Evolutionary conservation across 495 filamentous ascomycete genomes (phyloP).

Genomic region (Hyphodiscus hymeniophilus): DNA sequence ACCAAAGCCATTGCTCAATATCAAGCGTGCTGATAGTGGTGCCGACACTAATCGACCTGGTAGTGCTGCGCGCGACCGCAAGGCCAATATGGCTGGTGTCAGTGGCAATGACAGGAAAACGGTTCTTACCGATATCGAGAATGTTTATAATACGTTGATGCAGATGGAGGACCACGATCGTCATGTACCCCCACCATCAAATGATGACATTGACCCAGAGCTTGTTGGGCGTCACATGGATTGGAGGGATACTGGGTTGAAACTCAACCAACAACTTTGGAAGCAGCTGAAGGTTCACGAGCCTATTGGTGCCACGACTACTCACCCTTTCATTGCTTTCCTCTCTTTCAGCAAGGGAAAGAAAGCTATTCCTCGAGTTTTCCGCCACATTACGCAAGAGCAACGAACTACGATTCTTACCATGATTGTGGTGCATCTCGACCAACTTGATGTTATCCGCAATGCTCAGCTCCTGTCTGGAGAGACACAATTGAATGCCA

Average conservation of each 20-base stretch:
- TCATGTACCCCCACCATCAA: conserved; percentile 60
- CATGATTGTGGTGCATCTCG: conserved; percentile 91
- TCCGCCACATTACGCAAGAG: conserved; percentile 84
- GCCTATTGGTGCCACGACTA: conserved; percentile 63
- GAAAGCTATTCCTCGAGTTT: conserved; percentile 87
- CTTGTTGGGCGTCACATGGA: conserved; percentile 57
- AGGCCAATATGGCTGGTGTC: conserved; percentile 30
- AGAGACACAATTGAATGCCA: conserved; percentile 58
- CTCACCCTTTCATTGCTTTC: conserved; percentile 95
- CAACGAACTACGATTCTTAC: conserved; percentile 92
- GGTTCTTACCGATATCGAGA: conserved; percentile 76
- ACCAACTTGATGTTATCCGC: conserved; percentile 82
- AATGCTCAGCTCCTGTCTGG: conserved; percentile 59
- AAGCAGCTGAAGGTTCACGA: conserved; percentile 79
- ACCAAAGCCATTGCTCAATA: conserved; percentile 85
- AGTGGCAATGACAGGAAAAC: conserved; percentile 67
- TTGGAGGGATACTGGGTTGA: conserved; percentile 61
- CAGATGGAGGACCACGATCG: conserved; percentile 89
- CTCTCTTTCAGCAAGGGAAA: conserved; percentile 94
- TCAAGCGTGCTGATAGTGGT: conserved; percentile 79
- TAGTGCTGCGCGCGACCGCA: conserved; percentile 33
- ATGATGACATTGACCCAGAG: conserved; percentile 53
- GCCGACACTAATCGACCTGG: conserved; percentile 29
- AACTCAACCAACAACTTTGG: conserved; percentile 79
- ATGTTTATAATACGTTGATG: conserved; percentile 80